Evolutionary conservation across 208 protist genomes (phyloP), one percentile per base, ranked within the genome.

Genomic region (Strigomonas culicis): DNA sequence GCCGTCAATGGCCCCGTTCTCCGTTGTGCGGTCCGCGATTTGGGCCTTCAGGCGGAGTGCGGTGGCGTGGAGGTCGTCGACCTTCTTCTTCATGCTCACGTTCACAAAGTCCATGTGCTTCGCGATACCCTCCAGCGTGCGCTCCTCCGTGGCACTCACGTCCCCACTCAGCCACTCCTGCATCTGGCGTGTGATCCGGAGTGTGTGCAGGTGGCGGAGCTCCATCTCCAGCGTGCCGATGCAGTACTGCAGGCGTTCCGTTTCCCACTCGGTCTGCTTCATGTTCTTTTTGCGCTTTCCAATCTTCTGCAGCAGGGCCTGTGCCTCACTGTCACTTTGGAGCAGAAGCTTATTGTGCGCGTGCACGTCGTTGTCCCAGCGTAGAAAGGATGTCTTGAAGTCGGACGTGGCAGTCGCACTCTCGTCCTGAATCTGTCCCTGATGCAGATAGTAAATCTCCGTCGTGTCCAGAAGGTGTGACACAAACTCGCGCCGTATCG

Each of bases 351-450:
- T 62, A 63, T 98, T 98, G 67, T 95, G 88, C 59, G 90, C 64
- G 0, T 76, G 34, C 43, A 97, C 75, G 36, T 85, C 74, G 30
- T 55, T 65, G 46, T 30, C 67, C 76, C 85, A 85, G 25, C 92
- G 90, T 51, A 98, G 66, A 36, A 82, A 84, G 51, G 84, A 90
- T 44, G 79, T 66, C 3, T 67, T 44, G 68, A 95, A 97, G 56
- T 96, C 82, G n/a, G 84, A 90, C 25, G 78, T 81, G 19, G 96
- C 75, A 17, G 80, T 73, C 11, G 82, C 87, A 32, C 80, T 70
- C 61, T 97, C 93, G 63, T 93, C 94, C 63, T 98, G 94, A 13
- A 98, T 80, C 77, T 98, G 91, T n/a, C 89, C 89, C 66, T 98
- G 95, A 63, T 84, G 91, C 49, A 97, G 66, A 17, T 32, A 74